Evolutionary conservation across 2,329 filamentous ascomycete species (phyloP).

Genomic region (Dactylellina sp.): DNA sequence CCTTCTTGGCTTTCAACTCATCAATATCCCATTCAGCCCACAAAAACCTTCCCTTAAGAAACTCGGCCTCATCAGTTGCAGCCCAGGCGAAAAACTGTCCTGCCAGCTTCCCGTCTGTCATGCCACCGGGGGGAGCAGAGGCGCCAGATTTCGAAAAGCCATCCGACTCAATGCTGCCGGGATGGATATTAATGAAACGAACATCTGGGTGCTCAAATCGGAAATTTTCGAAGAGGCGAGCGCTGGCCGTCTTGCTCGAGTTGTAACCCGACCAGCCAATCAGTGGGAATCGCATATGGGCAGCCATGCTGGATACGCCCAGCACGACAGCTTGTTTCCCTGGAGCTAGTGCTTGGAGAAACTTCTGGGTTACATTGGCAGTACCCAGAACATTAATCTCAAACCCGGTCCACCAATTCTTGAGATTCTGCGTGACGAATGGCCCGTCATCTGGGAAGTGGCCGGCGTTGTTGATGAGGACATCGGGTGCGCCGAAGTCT

Average conservation of each 20-base stretch:
- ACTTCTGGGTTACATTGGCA: constrained; percentile 5
- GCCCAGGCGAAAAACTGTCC: constrained; percentile 2
- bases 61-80: constrained; percentile 5
- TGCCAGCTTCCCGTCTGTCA: not conserved
- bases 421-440: not conserved
- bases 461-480: not conserved
- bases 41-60: not conserved
- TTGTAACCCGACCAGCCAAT: constrained; percentile 1
- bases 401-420: not conserved
- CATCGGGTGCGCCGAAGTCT: not conserved
- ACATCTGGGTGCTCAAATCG: not conserved
- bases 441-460: not conserved
- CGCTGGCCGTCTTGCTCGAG: not conserved
- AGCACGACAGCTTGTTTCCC: not conserved
- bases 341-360: not conserved
- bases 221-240: not conserved
- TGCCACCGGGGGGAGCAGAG: not conserved
- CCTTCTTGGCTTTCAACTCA: constrained; percentile 2
- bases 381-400: constrained; percentile 9
- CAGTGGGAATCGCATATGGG: not conserved
- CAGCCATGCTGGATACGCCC: not conserved
- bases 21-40: constrained; percentile 6
- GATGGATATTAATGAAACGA: not conserved
- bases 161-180: not conserved
- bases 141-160: not conserved